Conservation (phyloP, 164 flowering plant species). For the Paratinospora sagittata region DNA sequence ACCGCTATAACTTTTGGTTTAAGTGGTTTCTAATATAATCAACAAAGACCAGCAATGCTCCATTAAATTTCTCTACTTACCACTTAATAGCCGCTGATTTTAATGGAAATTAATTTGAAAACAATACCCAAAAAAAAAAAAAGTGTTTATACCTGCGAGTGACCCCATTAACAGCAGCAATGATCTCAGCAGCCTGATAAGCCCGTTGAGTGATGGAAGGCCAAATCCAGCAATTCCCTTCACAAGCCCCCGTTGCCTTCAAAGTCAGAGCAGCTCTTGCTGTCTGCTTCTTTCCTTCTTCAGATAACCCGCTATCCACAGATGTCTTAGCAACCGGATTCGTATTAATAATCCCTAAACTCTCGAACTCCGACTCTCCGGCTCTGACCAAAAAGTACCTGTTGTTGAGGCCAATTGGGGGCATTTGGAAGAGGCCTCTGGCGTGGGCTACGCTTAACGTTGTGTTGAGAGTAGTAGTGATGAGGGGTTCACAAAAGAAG, state of each 20-base stretch:
- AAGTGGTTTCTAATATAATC: no score
- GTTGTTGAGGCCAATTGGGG: slow-evolving; percentile 72
- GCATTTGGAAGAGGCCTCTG: slow-evolving; percentile 92
- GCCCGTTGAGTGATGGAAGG: slow-evolving; percentile 96
- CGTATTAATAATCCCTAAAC: slow-evolving; percentile 70
- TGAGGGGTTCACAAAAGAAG: slow-evolving; percentile 9
- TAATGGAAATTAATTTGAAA: no score
- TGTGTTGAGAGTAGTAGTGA: no score
- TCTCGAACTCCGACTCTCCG: slow-evolving; percentile 87
- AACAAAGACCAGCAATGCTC: no score
- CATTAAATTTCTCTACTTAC: no score
- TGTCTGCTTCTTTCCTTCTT: slow-evolving; percentile 69
- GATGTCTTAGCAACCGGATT: slow-evolving; percentile 95
- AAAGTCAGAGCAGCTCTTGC: slow-evolving; percentile 58
- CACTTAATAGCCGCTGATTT: no score
- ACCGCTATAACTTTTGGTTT: no score
- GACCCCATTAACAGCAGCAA: slow-evolving; percentile 65
- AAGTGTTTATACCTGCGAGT: slow-evolving; percentile 76
- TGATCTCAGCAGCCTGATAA: slow-evolving; percentile 90
- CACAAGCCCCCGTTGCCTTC: slow-evolving; percentile 77
- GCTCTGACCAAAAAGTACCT: slow-evolving; percentile 87
- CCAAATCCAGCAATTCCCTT: slow-evolving; percentile 86
- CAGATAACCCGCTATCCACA: slow-evolving; percentile 74
- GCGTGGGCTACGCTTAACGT: slow-evolving; percentile 48
- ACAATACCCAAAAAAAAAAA: no score